Base-by-base conservation (phyloP, 2,329 filamentous ascomycete genomes). In the Aspergillus sp. region DNA sequence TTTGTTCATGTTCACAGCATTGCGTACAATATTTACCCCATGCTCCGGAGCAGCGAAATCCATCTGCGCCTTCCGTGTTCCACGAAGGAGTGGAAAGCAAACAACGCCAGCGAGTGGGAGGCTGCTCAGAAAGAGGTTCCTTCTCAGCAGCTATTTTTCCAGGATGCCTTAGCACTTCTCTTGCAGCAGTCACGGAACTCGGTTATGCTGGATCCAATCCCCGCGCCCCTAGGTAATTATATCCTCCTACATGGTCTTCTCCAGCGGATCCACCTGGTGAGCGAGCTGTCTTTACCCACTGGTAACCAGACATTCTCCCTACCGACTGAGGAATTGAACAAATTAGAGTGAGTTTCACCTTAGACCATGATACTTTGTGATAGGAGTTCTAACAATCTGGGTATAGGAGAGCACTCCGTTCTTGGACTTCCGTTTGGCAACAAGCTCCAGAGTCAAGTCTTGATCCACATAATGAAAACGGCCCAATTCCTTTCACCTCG, bases 211-310 rank as follows among this genome's bases (percentile, higher is more conserved):
- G 51, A 58, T 29, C 60, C 60, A 3, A 63, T 63, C 27, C 61
- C 61, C 7, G 51, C 64, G 6, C 79, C 81, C 0, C 64, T 86
- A 6, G 85, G 83, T 1, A 85, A 85, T 53, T 87, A 88, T 51
- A 77, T 86, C 6, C 70, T 89, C 30, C 83, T 88, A 3, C 83
- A 88, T 55, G 83, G 83, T 4, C 61, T 89, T 26, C 76, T 88
- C 8, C 85, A 88, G 54, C 83, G 87, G 48, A 82, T 88, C 11
- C 61, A 64, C 29, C 54, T 64, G 7, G 60, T 64, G 11, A 62
- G 59, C 42, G 61, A 64, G 39, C 46, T 64, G 11, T 62, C 58
- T 7, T 48, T 64, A 13, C 58, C 61, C 8, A 60, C 59, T 9
- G 57, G 60, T 5, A 57, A 58, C 27, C 57, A 62, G n/a, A 53